These are phyloP conservation scores for Cyclotella cryptica DNA, from an alignment of 108 stramenopile genomes.

Conservation along the genomic window DNA sequence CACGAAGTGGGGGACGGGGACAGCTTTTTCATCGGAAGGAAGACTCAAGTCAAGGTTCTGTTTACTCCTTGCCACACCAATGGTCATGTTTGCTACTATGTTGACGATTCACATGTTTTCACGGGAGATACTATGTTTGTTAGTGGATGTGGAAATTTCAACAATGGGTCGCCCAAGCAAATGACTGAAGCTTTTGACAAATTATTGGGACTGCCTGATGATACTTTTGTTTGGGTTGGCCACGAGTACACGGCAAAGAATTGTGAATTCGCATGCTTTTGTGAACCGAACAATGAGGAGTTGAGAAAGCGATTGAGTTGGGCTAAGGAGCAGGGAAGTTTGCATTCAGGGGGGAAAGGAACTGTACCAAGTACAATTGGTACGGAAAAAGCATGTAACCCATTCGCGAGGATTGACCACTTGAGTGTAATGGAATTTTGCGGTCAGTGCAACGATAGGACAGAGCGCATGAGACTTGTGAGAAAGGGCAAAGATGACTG, in stretches of 20 bases:
- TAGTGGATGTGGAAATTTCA: slow-evolving; percentile 70
- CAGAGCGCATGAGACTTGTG: slow-evolving; percentile 41
- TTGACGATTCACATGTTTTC: slow-evolving; percentile 55
- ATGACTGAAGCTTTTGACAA: slow-evolving; percentile 53
- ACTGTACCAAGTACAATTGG: slow-evolving; percentile 69
- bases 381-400: slow-evolving; percentile 63
- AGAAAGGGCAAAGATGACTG: slow-evolving; percentile 58
- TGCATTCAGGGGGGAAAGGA: slow-evolving; percentile 29
- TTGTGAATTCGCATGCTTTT: slow-evolving; percentile 62
- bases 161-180: slow-evolving; percentile 52
- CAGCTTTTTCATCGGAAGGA: slow-evolving; percentile 45
- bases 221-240: slow-evolving; percentile 71
- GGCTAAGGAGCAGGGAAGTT: slow-evolving; percentile 25
- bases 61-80: slow-evolving; percentile 74
- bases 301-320: slow-evolving; percentile 41
- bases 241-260: slow-evolving; percentile 81
- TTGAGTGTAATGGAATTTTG: slow-evolving; percentile 39
- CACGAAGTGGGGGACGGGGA: slow-evolving; percentile 59
- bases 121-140: slow-evolving; percentile 83
- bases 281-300: slow-evolving; percentile 62
- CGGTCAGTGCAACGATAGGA: slow-evolving; percentile 32
- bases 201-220: slow-evolving; percentile 55
- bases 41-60: slow-evolving; percentile 49
- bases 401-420: slow-evolving; percentile 64
- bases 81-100: slow-evolving; percentile 65